Evolutionary conservation across 1,284 basidiomycete species (phyloP), one percentile per base, ranked within the genome.

Genomic region (Pholiota adiposa): DNA sequence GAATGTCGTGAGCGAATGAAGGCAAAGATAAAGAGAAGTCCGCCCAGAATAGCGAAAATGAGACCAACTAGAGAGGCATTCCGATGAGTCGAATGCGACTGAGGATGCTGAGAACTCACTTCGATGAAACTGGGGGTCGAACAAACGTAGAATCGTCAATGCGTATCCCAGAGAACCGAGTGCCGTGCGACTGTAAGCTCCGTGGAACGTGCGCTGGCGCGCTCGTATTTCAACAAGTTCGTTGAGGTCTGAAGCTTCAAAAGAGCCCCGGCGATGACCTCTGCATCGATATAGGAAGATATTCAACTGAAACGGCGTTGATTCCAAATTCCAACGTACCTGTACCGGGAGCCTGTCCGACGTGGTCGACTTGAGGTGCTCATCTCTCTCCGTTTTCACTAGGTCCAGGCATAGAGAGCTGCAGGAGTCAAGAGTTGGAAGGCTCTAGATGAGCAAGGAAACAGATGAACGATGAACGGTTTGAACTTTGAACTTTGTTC

Each of bases 201-300:
- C 92, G 60, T 92, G 83, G 68, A 93, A 93, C 0, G 92, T 94
- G 46, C 92, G 80, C 65, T 91, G 88, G 29, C 90, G 82, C 0
- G 92, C 92, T 19, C 92, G 83, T 21, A 93, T 74, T 70, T 94
- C 91, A 12, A 87, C 84, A 53, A 92, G 82, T 69, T 92, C 89
- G 53, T 81, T 80, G 19, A 85, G 67, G 69, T 91, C 89, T 18
- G 77, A 66, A 0, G 86, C 76, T 21, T 77, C 71, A 66, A 88
- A 90, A 0, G 86, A 88, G 48, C 79, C 65, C 16, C 81, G 77
- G 27, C 86, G 81, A 64, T 89, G 87, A 0, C 87, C 86, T 65
- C 87, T 90, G 43, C 44, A 18, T 44, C 12, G 16, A 51, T 18
- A 21, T 48, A n/a, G n/a, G n/a, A 48, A 18, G 16, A 27, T 18